Evolutionary conservation across 257 asterid genomes (phyloP).

Genomic region (Solanum bulbocastanum): DNA sequence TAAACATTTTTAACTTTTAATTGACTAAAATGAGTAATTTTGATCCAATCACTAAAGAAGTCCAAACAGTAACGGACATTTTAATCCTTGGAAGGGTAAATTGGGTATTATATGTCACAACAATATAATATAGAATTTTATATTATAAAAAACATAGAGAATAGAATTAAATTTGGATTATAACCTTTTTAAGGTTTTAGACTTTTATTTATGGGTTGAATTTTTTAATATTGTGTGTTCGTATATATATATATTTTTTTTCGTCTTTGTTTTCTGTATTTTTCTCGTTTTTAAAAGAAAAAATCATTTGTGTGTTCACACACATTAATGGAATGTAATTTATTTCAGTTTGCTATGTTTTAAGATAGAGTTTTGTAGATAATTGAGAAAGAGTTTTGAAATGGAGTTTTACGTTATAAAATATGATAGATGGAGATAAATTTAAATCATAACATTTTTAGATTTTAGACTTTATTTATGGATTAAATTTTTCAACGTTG

Average conservation of each 20-base stretch:
- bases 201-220: background rate
- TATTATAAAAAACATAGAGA: background rate
- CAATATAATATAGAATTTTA: background rate
- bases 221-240: background rate
- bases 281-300: background rate
- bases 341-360: background rate
- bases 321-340: background rate
- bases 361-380: background rate
- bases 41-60: background rate
- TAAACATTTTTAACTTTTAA: background rate
- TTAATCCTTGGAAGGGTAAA: background rate
- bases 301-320: background rate
- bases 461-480: background rate
- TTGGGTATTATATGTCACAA: background rate
- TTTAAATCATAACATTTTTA: background rate
- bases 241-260: no score
- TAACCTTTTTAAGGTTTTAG: background rate
- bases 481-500: background rate
- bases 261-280: background rate
- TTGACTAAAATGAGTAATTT: background rate
- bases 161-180: no score
- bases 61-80: background rate
- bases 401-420: background rate
- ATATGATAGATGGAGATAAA: background rate
- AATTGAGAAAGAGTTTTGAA: background rate